Base-by-base conservation (phyloP, 2,329 filamentous ascomycete genomes). In the Xylariales sp. region DNA sequence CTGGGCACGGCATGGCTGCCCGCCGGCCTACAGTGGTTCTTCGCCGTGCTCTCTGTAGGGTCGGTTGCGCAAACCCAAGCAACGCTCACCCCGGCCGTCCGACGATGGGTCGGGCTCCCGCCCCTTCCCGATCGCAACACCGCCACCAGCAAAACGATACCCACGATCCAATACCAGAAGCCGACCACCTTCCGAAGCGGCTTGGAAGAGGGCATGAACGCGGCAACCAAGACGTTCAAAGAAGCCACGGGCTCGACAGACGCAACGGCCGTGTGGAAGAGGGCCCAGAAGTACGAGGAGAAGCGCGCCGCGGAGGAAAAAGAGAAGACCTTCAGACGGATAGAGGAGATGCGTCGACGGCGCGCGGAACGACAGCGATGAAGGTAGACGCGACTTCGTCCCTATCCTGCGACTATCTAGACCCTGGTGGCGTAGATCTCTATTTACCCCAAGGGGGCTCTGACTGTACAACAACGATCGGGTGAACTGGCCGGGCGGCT, bases 11-110 rank as follows among this genome's bases (percentile, higher is more conserved):
- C 79, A 52, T 86, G 82, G 79, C 77, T 86, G 64, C 83, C 83
- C 18, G 80, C 83, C 46, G 83, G 78, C 60, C 76, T 86, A 58
- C 85, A 86, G 70, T 81, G 82, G 76, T 86, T 86, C 82, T 80
- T 84, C 71, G 74, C 84, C 67, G 73, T 79, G 69, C 73, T 80
- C 36, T 76, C 81, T 30, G 76, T 77, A 32, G 68, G 76, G 23
- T 68, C 76, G 46, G 49, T 76, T 49, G 73, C 79, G 56, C 73
- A 83, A 73, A 80, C 81, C 45, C 71, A 77, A 45, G 62, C 79
- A 46, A 73, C 82, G 34, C 76, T 84, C 54, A 81, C 78, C 75
- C 80, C 80, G 49, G 36, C 73, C 12, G 69, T 85, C 69, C 83
- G 84, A 64, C 77, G 77, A 43, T 69, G 74, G 64, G 70, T 80